Percentiles rank a stretch among this genome's conserved stretches.
These are phyloP conservation scores for Cryptosporidium viatorum DNA, from an alignment of 169 alveolate genomes.

Conservation along the genomic window DNA sequence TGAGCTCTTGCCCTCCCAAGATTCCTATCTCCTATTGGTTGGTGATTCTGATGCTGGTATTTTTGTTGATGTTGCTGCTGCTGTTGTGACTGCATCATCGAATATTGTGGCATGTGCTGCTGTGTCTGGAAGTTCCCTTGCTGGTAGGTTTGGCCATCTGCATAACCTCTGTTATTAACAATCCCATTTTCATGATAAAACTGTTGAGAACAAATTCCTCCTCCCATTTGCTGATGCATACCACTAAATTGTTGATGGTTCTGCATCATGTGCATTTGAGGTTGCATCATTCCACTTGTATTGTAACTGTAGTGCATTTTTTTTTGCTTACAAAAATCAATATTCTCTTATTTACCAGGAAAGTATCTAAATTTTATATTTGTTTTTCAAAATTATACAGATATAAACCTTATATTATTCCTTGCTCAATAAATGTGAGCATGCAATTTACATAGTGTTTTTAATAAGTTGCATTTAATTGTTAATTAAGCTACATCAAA, in stretches of 20 bases:
- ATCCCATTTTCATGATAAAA: constrained; percentile 13
- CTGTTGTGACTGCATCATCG: constrained; percentile 43
- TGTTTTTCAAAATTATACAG: neutral
- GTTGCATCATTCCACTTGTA: constrained; percentile 20
- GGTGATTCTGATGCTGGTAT: neutral
- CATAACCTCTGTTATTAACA: constrained; percentile 6
- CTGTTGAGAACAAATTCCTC: constrained; percentile 21
- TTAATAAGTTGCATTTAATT: neutral
- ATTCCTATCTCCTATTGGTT: constrained; percentile 23
- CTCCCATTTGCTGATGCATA: constrained; percentile 7
- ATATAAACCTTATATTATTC: neutral
- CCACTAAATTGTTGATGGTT: constrained; percentile 13
- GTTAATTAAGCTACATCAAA: constrained; percentile 9
- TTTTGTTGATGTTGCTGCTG: neutral
- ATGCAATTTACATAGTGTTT: neutral
- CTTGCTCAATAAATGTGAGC: neutral
- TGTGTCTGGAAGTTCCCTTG: constrained; percentile 27
- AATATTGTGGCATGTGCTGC: constrained; percentile 45
- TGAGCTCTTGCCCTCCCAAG: constrained; percentile 47
- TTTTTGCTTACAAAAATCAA: neutral
- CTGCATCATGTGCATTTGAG: constrained; percentile 27
- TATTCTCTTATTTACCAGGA: neutral
- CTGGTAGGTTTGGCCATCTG: constrained; percentile 7
- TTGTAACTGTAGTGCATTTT: constrained; percentile 38
- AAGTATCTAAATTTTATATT: neutral